phyloP scores from a whole-genome alignment of 2,329 filamentous ascomycete genomes.

The Cladosporium sp. region DNA sequence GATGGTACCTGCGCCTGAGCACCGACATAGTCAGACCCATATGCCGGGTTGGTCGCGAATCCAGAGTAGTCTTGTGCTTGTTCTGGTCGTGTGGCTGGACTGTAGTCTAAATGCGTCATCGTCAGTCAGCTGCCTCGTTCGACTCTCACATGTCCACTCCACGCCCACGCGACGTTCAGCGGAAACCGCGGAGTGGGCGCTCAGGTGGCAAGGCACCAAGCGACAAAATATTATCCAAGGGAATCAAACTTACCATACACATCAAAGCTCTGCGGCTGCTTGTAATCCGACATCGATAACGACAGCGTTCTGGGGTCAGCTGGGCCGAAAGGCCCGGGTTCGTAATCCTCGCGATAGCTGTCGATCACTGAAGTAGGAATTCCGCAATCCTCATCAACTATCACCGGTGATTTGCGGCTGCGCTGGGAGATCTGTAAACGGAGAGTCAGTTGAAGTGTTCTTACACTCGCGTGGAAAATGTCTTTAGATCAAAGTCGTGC shows the following conservation, averaged over 20 bases:
- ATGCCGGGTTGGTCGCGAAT: slow-evolving; percentile 46
- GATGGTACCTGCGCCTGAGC: slow-evolving; percentile 48
- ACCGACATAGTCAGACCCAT: slow-evolving; percentile 46
- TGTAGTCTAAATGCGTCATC: slow-evolving; percentile 48
- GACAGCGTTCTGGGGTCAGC: slow-evolving; percentile 37
- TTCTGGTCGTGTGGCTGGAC: slow-evolving; percentile 58
- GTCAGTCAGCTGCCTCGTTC: slow-evolving; percentile 40
- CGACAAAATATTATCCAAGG: not conserved
- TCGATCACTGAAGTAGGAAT: slow-evolving; percentile 29
- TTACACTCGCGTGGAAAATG: not conserved
- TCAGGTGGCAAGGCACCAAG: slow-evolving; percentile 1
- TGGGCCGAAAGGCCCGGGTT: slow-evolving; percentile 51
- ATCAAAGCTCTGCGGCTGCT: slow-evolving; percentile 69
- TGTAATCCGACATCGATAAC: slow-evolving; percentile 77
- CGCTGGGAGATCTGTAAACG: slow-evolving; percentile 10
- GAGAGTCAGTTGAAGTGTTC: not conserved
- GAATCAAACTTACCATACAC: slow-evolving; percentile 69
- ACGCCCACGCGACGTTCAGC: slow-evolving; percentile 17
- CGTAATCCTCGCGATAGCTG: slow-evolving; percentile 34
- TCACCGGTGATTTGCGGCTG: slow-evolving; percentile 22
- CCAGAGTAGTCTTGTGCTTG: slow-evolving; percentile 49
- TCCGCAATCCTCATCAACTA: slow-evolving; percentile 34
- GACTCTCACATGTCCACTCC: slow-evolving; percentile 28
- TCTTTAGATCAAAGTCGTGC: not conserved
- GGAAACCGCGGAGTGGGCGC: slow-evolving; percentile 2